phyloP scores from a whole-genome alignment of 805 yeast species.

The Pichia cabralensis region DNA sequence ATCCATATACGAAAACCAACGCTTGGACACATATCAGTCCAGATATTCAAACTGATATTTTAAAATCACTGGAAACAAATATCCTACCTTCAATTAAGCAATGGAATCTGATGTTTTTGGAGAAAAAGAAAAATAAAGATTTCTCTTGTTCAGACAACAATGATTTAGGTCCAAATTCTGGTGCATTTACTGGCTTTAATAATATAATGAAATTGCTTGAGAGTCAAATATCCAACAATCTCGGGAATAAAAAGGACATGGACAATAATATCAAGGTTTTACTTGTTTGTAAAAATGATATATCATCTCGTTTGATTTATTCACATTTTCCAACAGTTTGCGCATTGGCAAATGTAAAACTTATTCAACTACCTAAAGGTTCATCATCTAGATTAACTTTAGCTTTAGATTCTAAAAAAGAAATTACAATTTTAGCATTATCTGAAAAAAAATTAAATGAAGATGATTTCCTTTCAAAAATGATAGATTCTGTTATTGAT shows the following conservation, averaged over 20 bases:
- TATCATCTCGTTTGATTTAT: constrained; percentile 36
- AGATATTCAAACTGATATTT: constrained; percentile 20
- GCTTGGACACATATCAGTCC: constrained; percentile 33
- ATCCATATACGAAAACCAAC: constrained; percentile 42
- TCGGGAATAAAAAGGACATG: constrained; percentile 3
- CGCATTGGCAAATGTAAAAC: constrained; percentile 41
- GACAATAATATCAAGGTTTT: constrained; percentile 28
- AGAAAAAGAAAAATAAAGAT: constrained; percentile 16
- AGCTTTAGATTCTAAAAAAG: constrained; percentile 9
- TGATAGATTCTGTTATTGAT: constrained; percentile 14
- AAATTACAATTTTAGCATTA: constrained; percentile 10
- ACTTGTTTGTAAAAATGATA: constrained; percentile 43
- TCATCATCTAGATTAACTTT: constrained; percentile 15
- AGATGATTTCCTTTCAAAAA: constrained; percentile 9
- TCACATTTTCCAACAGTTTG: constrained; percentile 51
- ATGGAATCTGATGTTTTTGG: constrained; percentile 16
- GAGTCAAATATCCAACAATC: constrained; percentile 30
- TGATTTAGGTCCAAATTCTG: too few species aligned
- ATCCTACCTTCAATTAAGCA: constrained; percentile 8
- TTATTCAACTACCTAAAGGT: constrained; percentile 51
- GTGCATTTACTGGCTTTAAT: constrained; percentile 46
- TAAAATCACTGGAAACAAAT: constrained; percentile 16
- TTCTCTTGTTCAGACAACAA: too few species aligned
- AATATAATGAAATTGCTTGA: constrained; percentile 40
- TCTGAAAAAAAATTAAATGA: constrained; percentile 9